Conservation (phyloP, 2,329 filamentous ascomycete species). For the Ramichloridium luteum region DNA sequence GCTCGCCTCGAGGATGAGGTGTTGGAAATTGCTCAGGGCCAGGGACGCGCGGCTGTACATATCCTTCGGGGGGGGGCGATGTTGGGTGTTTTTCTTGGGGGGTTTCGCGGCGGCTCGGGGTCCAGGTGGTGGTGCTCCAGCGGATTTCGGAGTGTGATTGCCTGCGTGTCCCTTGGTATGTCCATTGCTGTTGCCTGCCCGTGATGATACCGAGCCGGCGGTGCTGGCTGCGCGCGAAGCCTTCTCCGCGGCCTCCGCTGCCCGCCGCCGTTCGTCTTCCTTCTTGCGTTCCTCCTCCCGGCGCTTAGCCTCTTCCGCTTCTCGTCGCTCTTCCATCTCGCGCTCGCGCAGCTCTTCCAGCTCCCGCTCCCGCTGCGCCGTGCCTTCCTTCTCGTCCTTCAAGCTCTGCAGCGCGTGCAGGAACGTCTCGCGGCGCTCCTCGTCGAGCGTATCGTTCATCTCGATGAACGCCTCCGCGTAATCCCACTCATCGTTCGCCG, state of each 20-base stretch:
- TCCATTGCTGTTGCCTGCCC: background rate
- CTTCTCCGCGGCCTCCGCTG: constrained; percentile 14
- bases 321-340: constrained; percentile 27
- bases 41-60: constrained; percentile 18
- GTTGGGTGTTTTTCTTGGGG: constrained; percentile 12
- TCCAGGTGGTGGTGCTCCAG: background rate
- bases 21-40: constrained; percentile 36
- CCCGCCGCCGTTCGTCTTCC: constrained; percentile 24
- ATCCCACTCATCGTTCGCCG: constrained; percentile 89
- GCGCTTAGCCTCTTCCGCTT: constrained; percentile 18
- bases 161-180: background rate
- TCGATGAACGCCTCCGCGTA: constrained; percentile 86
- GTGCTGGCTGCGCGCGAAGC: constrained; percentile 9
- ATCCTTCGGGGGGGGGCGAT: constrained; percentile 8
- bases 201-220: background rate
- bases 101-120: constrained; percentile 5
- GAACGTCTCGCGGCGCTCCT: constrained; percentile 82
- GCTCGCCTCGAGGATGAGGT: constrained; percentile 27
- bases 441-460: constrained; percentile 76
- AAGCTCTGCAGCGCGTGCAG: constrained; percentile 72
- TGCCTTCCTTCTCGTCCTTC: constrained; percentile 68
- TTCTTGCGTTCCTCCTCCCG: constrained; percentile 20
- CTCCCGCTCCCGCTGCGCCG: constrained; percentile 52
- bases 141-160: background rate
- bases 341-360: constrained; percentile 44